Base-by-base conservation (phyloP, 345 rosid species). In the Luvunga scandens region DNA sequence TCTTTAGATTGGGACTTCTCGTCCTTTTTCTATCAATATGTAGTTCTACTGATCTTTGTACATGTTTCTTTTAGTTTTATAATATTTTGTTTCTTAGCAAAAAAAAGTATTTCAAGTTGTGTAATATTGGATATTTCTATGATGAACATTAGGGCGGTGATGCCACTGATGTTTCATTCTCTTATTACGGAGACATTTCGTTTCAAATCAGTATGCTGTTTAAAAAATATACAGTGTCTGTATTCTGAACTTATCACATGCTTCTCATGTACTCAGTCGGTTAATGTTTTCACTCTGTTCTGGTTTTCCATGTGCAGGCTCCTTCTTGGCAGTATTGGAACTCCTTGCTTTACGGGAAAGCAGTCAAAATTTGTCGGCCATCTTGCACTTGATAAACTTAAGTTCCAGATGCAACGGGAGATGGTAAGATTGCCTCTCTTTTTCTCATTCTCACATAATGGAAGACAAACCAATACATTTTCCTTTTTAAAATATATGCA, bases 291-390 rank as follows among this genome's bases (percentile, higher is more conserved):
- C 45, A 25, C 76, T 34, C 7, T 66, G 33, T 39, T 60, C 28
- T 53, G 6, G 36, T 65, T 39, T 48, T 78, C 76, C 21, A 48
- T 78, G 82, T 80, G 84, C 83, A 96, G 99, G 90, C 90, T 95
- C 66, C 87, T 97, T 81, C 86, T 97, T 73, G 98, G 90, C 61
- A 79, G 89, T 70, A 30, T 86, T 68, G 87, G 86, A n/a, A 79
- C 83, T 84, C 83, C 87, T 80, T 82, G 79, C 86, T 88, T 89
- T 62, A 83, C 75, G 25, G 87, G 79, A 77, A 91, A 88, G 87
- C 88, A 78, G 31, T 71, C 87, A 28, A 56, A 85, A 55, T 93
- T 87, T 82, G 42, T 71, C 4, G 99, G 99, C 78, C 98, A 97
- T 88, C 83, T 92, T 78, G 76, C 66, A 45, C 79, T 88, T 72